These are phyloP conservation scores for Paragyromitra xinjiangensis DNA, from an alignment of 495 filamentous ascomycete species.

Conservation along the genomic window DNA sequence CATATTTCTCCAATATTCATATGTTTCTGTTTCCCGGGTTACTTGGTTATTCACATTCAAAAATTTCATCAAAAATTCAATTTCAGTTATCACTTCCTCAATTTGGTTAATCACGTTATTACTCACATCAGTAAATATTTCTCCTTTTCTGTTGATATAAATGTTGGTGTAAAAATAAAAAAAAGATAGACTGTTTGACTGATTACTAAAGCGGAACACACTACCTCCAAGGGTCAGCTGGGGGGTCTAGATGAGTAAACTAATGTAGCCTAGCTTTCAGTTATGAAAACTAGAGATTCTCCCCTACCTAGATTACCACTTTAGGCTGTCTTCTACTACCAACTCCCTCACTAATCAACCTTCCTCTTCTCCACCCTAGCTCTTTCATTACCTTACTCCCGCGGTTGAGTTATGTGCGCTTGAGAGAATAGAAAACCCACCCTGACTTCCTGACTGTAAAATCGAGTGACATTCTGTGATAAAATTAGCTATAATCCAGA, in stretches of 20 bases:
- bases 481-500: no score
- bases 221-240: no score
- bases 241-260: not conserved
- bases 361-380: no score
- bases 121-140: slow-evolving; percentile 14
- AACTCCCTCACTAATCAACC: no score
- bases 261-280: not conserved
- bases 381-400: no score
- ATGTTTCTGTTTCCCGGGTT: slow-evolving; percentile 3
- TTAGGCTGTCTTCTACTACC: no score
- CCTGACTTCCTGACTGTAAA: no score
- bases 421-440: no score
- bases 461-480: no score
- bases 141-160: not conserved
- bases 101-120: not conserved
- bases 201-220: not conserved
- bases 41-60: slow-evolving; percentile 6
- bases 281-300: not conserved
- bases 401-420: no score
- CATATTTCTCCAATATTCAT: not conserved
- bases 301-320: no score
- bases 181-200: not conserved
- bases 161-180: slow-evolving; percentile 16
- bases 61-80: not conserved
- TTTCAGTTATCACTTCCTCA: not conserved